Evolutionary conservation across 2,329 filamentous ascomycete species (phyloP).

Genomic region (Colletotrichum sp.): DNA sequence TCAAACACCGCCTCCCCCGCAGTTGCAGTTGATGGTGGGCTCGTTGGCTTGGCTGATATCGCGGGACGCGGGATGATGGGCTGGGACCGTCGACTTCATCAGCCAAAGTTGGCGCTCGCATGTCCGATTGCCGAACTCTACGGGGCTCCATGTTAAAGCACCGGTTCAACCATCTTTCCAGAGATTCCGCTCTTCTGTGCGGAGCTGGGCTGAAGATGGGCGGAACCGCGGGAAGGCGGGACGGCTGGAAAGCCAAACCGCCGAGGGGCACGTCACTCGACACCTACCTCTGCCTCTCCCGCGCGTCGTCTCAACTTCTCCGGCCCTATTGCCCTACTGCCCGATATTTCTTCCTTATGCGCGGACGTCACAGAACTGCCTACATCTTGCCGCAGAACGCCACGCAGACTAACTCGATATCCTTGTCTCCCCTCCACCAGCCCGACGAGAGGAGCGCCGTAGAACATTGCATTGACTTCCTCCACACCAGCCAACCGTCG

Average conservation of each 20-base stretch:
- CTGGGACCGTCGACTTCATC: background rate
- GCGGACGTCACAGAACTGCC: background rate
- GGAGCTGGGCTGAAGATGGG: background rate
- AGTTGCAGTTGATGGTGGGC: background rate
- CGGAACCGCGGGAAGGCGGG: constrained; percentile 2
- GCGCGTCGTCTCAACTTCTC: constrained; percentile 1
- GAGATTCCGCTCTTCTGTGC: background rate
- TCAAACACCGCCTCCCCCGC: constrained; percentile 4
- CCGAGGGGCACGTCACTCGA: background rate
- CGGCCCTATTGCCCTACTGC: background rate
- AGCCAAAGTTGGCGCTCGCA: constrained; percentile 14
- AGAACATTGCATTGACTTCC: constrained; percentile 7
- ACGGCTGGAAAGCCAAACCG: constrained; percentile 5
- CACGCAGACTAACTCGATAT: background rate
- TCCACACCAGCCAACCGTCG: background rate
- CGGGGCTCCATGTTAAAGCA: background rate
- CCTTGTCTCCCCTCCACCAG: background rate
- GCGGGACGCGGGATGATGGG: background rate
- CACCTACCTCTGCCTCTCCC: background rate
- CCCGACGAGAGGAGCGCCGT: background rate
- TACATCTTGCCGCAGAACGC: background rate
- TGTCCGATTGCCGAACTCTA: background rate
- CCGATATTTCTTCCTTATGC: background rate
- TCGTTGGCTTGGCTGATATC: background rate
- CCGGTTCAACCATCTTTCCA: background rate